Evolutionary conservation across 192 early-diverging fungal genomes (phyloP), one percentile per base, ranked within the genome.

Genomic region (Coemansia asiatica): DNA sequence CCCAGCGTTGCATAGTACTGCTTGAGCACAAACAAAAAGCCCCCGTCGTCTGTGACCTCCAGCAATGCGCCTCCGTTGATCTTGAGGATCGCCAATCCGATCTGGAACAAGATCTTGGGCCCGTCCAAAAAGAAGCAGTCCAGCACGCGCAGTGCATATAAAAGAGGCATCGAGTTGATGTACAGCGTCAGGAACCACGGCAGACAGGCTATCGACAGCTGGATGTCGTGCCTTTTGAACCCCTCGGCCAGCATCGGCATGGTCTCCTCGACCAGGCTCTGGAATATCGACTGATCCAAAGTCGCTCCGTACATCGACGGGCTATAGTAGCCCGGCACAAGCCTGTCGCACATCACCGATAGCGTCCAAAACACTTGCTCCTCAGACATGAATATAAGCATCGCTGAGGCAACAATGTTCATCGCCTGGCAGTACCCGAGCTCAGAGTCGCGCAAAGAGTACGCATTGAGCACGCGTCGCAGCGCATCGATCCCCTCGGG

Each of bases 401-500:
- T 82, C 0, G 95, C 92, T 27, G 91, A 94, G 47, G 94, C 93
- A 1, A 99, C 91, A 83, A 99, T 95, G 76, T 99, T 99, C 97
- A 99, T 99, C 2, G 97, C 96, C 74, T 99, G 97, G 76, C 97
- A 99, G 79, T 99, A 99, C n/a, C 97, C 97, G 21, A 99, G 87
- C 72, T 96, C 94, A 0, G 91, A 85, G 61, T 93, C 87, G 60
- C 87, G 89, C 86, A 89, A 88, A 19, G 91, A 84, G 67, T 94
- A 94, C 2, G 91, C 90, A 59, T 89, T 91, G 44, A 99, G 80
- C 25, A 98, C 96, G 19, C 95, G 88, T n/a, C 97, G 89, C 47
- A 99, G 81, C 5, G 92, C 88, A 40, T 93, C 86, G 54, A 99
- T 97, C 0, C 97, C 97, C 73, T 98, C 88, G 19, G 86, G 84